phyloP scores from a whole-genome alignment of 768 basidiomycete genomes.

The Boletus tomentosulus region DNA sequence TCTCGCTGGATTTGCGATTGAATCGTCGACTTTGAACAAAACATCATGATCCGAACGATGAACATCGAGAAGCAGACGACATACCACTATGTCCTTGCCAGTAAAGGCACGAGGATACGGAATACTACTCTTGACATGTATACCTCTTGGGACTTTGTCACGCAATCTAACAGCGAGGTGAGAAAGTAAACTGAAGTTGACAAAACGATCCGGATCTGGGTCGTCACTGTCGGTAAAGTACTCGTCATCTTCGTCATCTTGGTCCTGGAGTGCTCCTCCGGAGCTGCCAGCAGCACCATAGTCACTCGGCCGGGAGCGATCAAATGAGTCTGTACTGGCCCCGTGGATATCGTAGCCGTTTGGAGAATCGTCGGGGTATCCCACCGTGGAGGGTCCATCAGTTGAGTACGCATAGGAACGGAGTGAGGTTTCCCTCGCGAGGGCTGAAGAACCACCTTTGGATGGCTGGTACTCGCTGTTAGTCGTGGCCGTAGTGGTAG shows the following conservation, averaged over 20 bases:
- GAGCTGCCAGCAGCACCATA: conserved; percentile 17
- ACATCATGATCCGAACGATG: conserved; percentile 1
- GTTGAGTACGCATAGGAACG: conserved; percentile 17
- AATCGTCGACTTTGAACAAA: conserved; percentile 64
- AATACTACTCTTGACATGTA: conserved; percentile 90
- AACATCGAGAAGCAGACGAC: conserved; percentile 27
- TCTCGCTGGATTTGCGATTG: conserved; percentile 85
- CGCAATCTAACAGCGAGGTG: conserved; percentile 86
- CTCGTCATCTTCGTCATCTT: conserved; percentile 28
- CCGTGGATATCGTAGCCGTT: conserved; percentile 17
- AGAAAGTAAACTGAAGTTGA: conserved; percentile 83
- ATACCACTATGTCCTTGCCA: conserved; percentile 88
- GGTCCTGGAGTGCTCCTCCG: conserved; percentile 17
- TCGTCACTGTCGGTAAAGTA: conserved; percentile 49
- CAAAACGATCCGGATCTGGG: conserved; percentile 68
- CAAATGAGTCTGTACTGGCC: conserved; percentile 26
- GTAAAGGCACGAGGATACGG: conserved; percentile 90
- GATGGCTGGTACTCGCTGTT: conserved; percentile 14
- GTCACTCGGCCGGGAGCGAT: conserved; percentile 17
- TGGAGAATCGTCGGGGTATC: conserved; percentile 15
- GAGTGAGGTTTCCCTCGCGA: conserved; percentile 14
- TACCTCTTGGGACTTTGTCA: conserved; percentile 84
- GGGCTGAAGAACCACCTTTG: conserved; percentile 14
- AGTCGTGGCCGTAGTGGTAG: conserved; percentile 24
- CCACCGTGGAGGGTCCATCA: conserved; percentile 22